A percentile compares a stretch with the other conserved stretches of the same genome.
Evolutionary conservation across 139 green algal genomes (phyloP).

Genomic region (Volvox reticuliferus): DNA sequence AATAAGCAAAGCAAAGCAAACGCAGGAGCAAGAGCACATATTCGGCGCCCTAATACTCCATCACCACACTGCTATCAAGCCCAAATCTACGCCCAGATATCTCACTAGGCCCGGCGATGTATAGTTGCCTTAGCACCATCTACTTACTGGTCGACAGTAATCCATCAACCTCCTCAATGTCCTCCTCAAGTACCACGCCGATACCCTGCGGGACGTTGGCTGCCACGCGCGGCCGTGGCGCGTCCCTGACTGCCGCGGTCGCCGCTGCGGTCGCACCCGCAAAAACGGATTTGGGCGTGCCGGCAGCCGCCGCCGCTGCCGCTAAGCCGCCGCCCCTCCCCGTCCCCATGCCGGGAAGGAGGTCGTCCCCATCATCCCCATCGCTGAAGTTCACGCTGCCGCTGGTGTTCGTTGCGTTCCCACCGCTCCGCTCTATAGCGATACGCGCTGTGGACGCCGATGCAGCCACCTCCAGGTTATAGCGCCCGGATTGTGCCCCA

Average conservation of each 20-base stretch:
- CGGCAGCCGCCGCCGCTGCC: background rate
- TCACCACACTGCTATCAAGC: no score
- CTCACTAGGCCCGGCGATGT: no score
- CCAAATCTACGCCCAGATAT: no score
- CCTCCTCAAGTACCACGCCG: constrained; percentile 42
- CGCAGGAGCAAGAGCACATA: no score
- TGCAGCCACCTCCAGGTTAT: background rate
- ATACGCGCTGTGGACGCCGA: background rate
- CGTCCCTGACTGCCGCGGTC: background rate
- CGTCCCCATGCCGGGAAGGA: constrained; percentile 6
- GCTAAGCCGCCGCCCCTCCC: background rate
- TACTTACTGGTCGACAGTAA: constrained; percentile 36
- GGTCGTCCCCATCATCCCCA: constrained; percentile 14
- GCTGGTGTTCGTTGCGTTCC: background rate
- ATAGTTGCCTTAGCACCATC: background rate
- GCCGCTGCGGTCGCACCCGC: background rate
- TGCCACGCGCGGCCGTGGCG: background rate
- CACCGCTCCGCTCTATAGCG: background rate
- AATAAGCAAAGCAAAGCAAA: background rate
- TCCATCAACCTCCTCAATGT: constrained; percentile 45
- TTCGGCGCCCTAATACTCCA: no score
- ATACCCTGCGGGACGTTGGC: constrained; percentile 8
- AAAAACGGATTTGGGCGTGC: background rate
- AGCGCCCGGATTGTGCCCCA: background rate
- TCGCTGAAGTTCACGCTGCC: constrained; percentile 33